These are phyloP conservation scores for Hemileccinum rubropunctum DNA, from an alignment of 768 basidiomycete genomes.

Conservation along the genomic window DNA sequence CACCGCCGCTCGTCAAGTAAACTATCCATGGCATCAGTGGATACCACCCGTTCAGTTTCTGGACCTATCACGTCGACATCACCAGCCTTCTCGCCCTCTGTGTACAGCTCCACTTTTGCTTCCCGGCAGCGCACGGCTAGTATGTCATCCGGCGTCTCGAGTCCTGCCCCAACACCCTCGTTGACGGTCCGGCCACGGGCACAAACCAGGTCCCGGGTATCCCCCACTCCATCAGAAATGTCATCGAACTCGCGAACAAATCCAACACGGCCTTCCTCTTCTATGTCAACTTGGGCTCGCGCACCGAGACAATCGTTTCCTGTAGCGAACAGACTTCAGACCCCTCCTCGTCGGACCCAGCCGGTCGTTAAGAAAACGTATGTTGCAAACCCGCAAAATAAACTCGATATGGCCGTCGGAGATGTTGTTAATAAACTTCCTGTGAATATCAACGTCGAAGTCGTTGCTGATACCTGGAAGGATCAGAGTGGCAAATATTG, in stretches of 20 bases:
- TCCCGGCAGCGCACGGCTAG: conserved; percentile 84
- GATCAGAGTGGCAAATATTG: conserved; percentile 94
- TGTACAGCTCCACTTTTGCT: conserved; percentile 69
- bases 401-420: conserved; percentile 90
- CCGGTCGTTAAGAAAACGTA: conserved; percentile 61
- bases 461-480: conserved; percentile 82
- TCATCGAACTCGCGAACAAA: conserved; percentile 50
- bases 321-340: conserved; percentile 39
- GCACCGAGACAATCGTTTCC: conserved; percentile 65
- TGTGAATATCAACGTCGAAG: conserved; percentile 79
- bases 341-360: conserved; percentile 44
- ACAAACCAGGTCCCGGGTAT: conserved; percentile 46
- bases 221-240: conserved; percentile 63
- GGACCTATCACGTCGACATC: conserved; percentile 53
- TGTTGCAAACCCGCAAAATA: conserved; percentile 84
- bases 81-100: conserved; percentile 27
- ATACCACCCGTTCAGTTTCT: conserved; percentile 65
- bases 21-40: conserved; percentile 42
- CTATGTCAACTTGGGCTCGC: conserved; percentile 64
- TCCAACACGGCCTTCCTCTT: conserved; percentile 40
- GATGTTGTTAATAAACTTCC: conserved; percentile 88
- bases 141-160: conserved; percentile 43
- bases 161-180: conserved; percentile 32
- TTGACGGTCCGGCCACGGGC: conserved; percentile 37
- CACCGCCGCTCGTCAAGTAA: conserved; percentile 56